These are phyloP conservation scores for Nemania serpens DNA, from an alignment of 2,329 filamentous ascomycete genomes.

Conservation along the genomic window DNA sequence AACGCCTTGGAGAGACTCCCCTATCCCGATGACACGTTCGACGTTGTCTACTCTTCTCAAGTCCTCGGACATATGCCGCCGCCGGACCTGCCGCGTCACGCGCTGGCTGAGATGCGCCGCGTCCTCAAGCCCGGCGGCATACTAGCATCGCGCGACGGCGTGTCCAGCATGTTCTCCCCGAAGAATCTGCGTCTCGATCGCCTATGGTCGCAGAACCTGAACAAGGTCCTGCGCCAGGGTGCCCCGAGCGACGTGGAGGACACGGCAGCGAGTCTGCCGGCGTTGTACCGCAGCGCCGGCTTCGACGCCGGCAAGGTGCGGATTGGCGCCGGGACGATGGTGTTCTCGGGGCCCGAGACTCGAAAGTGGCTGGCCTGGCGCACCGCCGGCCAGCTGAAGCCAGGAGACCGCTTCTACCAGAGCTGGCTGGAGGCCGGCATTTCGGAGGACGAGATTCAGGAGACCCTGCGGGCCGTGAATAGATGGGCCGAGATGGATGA, in stretches of 20 bases:
- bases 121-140: constrained; percentile 50
- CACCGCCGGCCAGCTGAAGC: constrained; percentile 35
- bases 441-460: constrained; percentile 42
- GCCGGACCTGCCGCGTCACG: constrained; percentile 36
- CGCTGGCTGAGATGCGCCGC: constrained; percentile 48
- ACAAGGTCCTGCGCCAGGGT: constrained; percentile 30
- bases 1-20: constrained; percentile 46
- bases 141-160: constrained; percentile 43
- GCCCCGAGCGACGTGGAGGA: constrained; percentile 24
- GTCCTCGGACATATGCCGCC: constrained; percentile 48
- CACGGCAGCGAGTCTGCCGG: constrained; percentile 37
- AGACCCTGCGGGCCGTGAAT: constrained; percentile 39
- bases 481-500: constrained; percentile 45
- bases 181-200: constrained; percentile 37
- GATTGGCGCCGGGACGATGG: constrained; percentile 37
- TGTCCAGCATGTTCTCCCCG: constrained; percentile 42
- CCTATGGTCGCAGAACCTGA: constrained; percentile 37
- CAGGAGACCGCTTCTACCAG: constrained; percentile 40
- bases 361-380: constrained; percentile 39
- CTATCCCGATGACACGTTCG: constrained; percentile 47
- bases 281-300: constrained; percentile 39
- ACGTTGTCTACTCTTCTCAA: constrained; percentile 51
- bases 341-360: constrained; percentile 37
- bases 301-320: constrained; percentile 38
- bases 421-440: constrained; percentile 46